These are phyloP conservation scores for Salpingoeca rosetta DNA, from an alignment of 78 protist species.

Conservation along the genomic window DNA sequence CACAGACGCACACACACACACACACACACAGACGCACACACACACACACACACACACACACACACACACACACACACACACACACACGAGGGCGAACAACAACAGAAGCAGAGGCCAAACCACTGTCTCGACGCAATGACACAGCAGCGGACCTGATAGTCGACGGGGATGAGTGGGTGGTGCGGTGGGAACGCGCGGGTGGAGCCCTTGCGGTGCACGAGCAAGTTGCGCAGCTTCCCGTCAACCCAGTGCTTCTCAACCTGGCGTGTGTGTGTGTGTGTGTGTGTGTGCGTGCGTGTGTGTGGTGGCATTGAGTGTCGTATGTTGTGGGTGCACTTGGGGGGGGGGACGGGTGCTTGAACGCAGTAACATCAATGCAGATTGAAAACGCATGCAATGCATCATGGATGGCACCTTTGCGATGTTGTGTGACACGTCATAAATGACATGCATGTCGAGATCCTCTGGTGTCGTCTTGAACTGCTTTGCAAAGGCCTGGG, in stretches of 20 bases:
- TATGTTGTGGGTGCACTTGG: neutral
- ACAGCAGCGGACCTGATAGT: slow-evolving; percentile 5
- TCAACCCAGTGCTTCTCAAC: slow-evolving; percentile 76
- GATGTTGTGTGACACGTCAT: slow-evolving; percentile 92
- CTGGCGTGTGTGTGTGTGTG: neutral
- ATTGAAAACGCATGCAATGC: neutral
- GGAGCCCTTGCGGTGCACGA: slow-evolving; percentile 92
- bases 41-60: too few species aligned
- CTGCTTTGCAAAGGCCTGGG: slow-evolving; percentile 56
- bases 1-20: too few species aligned
- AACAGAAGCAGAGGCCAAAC: too few species aligned
- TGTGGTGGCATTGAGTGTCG: neutral
- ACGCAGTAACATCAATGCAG: neutral
- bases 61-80: too few species aligned
- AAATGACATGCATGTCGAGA: slow-evolving; percentile 82
- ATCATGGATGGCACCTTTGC: slow-evolving; percentile 61
- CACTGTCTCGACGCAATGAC: too few species aligned
- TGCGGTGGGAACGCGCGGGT: slow-evolving; percentile 93
- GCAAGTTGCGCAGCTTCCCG: slow-evolving; percentile 54
- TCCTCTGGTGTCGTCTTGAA: slow-evolving; percentile 77
- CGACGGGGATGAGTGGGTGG: slow-evolving; percentile 89
- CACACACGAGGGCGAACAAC: too few species aligned
- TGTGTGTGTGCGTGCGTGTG: too few species aligned
- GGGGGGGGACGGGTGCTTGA: neutral
- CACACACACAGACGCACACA: too few species aligned